These are phyloP conservation scores for Leccinum uliginosum DNA, from an alignment of 768 basidiomycete genomes.

Conservation along the genomic window DNA sequence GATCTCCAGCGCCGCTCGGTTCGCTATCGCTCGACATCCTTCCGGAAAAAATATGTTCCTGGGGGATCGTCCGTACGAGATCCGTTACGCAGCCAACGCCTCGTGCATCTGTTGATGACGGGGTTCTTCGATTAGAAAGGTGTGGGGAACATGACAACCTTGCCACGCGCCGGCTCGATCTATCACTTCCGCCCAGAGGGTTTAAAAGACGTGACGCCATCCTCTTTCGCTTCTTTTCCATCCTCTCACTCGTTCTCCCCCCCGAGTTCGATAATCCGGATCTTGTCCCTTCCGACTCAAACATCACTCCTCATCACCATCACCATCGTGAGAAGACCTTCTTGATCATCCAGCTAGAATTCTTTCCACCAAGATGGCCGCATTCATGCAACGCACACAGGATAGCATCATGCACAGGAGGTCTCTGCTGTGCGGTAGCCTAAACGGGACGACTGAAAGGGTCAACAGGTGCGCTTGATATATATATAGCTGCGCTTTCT, in stretches of 20 bases:
- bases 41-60: constrained; percentile 7
- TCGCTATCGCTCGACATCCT: neutral
- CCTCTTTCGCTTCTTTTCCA: neutral
- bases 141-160: constrained; percentile 10
- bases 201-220: constrained; percentile 6
- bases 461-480: constrained; percentile 15
- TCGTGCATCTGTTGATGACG: constrained; percentile 23
- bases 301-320: neutral
- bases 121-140: constrained; percentile 19
- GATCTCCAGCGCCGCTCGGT: neutral
- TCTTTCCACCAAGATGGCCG: neutral
- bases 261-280: neutral
- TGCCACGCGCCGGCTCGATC: constrained; percentile 14
- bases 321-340: neutral
- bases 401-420: constrained; percentile 22
- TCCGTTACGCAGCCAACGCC: constrained; percentile 14
- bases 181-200: neutral
- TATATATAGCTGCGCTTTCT: constrained; percentile 12
- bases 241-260: neutral
- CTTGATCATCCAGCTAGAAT: neutral
- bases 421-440: constrained; percentile 14
- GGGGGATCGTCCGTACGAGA: constrained; percentile 1
- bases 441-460: neutral
- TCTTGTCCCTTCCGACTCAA: neutral
- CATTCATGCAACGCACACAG: neutral